These are phyloP conservation scores for Hypomyces perniciosus DNA, from an alignment of 2,329 filamentous ascomycete genomes.

Conservation along the genomic window DNA sequence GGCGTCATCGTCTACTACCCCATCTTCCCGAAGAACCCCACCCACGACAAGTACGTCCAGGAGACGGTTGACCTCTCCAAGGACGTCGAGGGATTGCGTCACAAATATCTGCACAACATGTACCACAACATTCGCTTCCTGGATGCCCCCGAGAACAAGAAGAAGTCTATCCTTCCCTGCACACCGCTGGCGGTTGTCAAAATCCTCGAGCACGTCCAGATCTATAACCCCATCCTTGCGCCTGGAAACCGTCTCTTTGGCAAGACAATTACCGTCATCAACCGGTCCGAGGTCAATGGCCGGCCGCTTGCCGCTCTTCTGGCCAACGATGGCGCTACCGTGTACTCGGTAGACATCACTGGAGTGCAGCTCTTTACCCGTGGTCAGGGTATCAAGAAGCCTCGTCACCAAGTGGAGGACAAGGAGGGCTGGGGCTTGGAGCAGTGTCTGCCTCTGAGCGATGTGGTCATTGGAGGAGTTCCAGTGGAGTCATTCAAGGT, in stretches of 20 bases:
- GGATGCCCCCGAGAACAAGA: constrained; percentile 66
- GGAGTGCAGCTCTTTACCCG: constrained; percentile 90
- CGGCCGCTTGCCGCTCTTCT: constrained; percentile 85
- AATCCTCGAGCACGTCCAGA: constrained; percentile 89
- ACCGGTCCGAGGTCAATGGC: constrained; percentile 92
- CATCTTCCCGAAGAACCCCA: constrained; percentile 74
- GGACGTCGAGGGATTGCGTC: constrained; percentile 91
- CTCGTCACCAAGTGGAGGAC: constrained; percentile 79
- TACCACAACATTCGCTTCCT: constrained; percentile 97
- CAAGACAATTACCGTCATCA: constrained; percentile 92
- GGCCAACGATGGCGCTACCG: constrained; percentile 90
- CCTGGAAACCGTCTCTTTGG: constrained; percentile 91
- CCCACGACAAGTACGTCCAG: constrained; percentile 91
- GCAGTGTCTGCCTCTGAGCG: constrained; percentile 78
- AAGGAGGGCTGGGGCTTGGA: constrained; percentile 74
- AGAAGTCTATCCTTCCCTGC: constrained; percentile 92
- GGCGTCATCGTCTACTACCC: constrained; percentile 98
- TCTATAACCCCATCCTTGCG: constrained; percentile 92
- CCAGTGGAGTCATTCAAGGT: constrained; percentile 87
- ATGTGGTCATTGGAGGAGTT: constrained; percentile 92
- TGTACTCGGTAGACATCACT: constrained; percentile 90
- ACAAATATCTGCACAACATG: constrained; percentile 98
- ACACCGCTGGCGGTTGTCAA: constrained; percentile 95
- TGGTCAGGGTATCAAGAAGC: constrained; percentile 78
- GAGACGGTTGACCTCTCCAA: constrained; percentile 86